phyloP scores from a whole-genome alignment of 75 land plant species.

The Larix kaempferi region DNA sequence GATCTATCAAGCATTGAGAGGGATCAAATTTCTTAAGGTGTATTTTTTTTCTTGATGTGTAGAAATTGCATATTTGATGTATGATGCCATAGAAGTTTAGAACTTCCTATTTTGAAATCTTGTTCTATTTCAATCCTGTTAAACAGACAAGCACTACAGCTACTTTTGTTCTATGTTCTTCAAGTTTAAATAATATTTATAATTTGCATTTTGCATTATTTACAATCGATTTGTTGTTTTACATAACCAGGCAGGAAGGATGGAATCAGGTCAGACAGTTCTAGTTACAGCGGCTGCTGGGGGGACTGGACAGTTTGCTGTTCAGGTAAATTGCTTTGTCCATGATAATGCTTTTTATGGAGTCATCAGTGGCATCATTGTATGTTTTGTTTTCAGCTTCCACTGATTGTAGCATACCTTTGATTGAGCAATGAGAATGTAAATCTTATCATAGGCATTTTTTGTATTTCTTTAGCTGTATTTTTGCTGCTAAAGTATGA shows the following conservation, averaged over 20 bases:
- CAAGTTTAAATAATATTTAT: background rate
- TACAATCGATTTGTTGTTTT: background rate
- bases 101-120: background rate
- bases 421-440: background rate
- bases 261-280: slow-evolving; percentile 81
- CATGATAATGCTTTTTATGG: background rate
- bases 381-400: background rate
- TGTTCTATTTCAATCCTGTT: background rate
- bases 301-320: slow-evolving; percentile 96
- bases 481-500: slow-evolving; percentile 1
- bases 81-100: background rate
- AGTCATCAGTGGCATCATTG: background rate
- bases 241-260: slow-evolving; percentile 60
- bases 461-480: background rate
- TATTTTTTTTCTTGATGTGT: no score
- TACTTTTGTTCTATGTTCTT: background rate
- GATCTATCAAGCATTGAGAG: no score
- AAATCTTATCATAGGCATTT: background rate
- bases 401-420: background rate
- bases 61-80: no score
- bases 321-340: slow-evolving; percentile 30
- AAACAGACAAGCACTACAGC: background rate
- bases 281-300: slow-evolving; percentile 98
- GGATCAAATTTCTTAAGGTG: no score
- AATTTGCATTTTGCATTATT: background rate